These are phyloP conservation scores for Raphanus raphanistrum DNA, from an alignment of 345 rosid genomes.

Conservation along the genomic window DNA sequence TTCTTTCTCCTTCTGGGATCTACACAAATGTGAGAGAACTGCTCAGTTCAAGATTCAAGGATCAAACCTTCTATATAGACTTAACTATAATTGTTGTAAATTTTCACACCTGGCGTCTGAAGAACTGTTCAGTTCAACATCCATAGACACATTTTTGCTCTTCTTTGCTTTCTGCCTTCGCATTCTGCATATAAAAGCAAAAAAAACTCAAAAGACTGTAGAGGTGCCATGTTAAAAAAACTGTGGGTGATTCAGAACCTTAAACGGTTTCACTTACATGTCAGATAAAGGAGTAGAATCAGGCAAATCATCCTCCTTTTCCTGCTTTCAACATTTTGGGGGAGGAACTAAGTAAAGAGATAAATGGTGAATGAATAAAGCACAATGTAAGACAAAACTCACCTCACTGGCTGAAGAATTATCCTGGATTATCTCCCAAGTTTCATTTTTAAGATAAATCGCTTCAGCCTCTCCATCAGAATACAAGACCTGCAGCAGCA, in stretches of 20 bases:
- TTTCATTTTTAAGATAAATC: conserved; percentile 50
- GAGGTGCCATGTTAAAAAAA: not conserved
- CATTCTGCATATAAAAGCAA: conserved; percentile 34
- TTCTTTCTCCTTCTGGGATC: conserved; percentile 29
- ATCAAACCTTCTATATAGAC: not conserved
- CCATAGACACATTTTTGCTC: conserved; percentile 11
- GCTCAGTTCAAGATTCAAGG: not conserved
- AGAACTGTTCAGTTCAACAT: conserved; percentile 21
- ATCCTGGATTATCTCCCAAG: conserved; percentile 48
- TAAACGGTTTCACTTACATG: conserved; percentile 44
- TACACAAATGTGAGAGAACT: conserved; percentile 18
- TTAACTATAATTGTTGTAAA: not conserved
- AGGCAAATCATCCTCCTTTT: conserved; percentile 35
- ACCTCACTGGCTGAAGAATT: conserved; percentile 16
- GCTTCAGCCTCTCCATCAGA: conserved; percentile 66
- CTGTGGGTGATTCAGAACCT: conserved; percentile 1
- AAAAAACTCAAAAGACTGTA: not conserved
- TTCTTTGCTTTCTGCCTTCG: conserved; percentile 30
- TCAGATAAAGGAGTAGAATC: conserved; percentile 41
- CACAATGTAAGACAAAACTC: conserved; percentile 11
- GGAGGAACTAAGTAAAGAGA: not conserved
- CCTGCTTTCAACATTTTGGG: conserved; percentile 34
- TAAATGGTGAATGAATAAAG: not conserved
- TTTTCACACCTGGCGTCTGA: conserved; percentile 30
- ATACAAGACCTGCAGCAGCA: conserved; percentile 53